phyloP scores from a whole-genome alignment of 257 asterid genomes.

The Nicotiana noctiflora region DNA sequence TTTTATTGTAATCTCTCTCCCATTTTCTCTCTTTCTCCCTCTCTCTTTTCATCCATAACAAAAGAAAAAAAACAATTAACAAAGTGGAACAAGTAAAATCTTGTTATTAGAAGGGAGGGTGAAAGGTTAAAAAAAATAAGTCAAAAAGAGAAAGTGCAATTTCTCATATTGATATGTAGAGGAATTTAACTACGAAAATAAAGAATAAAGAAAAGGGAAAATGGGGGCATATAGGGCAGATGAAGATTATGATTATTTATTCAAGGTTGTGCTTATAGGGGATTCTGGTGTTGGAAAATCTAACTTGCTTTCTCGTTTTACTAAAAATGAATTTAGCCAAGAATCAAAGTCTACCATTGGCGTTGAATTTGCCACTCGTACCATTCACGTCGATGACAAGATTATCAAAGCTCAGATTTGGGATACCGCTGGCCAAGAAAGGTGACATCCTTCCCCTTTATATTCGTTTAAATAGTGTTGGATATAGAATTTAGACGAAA shows the following conservation, averaged over 20 bases:
- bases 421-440: conserved; percentile 92
- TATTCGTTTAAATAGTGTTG: neutral
- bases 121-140: neutral
- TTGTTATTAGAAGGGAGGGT: neutral
- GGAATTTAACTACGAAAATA: neutral
- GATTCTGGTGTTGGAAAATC: conserved; percentile 90
- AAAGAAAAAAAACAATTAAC: neutral
- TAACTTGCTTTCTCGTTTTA: conserved; percentile 63
- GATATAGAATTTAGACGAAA: neutral
- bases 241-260: conserved; percentile 79
- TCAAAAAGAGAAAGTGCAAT: neutral
- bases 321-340: conserved; percentile 72
- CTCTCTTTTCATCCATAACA: neutral
- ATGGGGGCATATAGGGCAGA: conserved; percentile 74
- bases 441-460: conserved; percentile 16
- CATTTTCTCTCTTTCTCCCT: neutral
- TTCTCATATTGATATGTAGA: neutral
- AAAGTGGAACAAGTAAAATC: neutral
- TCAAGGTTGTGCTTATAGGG: conserved; percentile 75
- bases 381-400: conserved; percentile 67
- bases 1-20: conserved; percentile 4
- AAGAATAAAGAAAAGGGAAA: neutral
- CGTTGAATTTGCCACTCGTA: conserved; percentile 78
- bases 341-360: conserved; percentile 80
- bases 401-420: conserved; percentile 83